Evolutionary conservation across 1,139 yeast species (phyloP), one percentile per base, ranked within the genome.

Genomic region (Taphrina wiesneri): DNA sequence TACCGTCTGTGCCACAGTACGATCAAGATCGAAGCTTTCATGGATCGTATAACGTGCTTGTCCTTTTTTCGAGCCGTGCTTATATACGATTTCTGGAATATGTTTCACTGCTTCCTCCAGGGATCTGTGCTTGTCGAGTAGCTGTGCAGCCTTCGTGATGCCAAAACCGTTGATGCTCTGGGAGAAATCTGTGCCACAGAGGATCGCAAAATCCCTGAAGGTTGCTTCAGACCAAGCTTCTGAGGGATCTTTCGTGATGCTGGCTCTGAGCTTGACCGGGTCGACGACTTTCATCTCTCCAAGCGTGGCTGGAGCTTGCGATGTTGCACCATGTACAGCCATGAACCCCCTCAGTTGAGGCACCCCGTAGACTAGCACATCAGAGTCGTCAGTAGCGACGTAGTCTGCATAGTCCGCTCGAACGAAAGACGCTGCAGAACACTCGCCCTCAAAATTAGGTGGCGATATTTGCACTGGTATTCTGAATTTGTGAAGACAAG

Each of bases 291-390:
- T 43, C 47, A 49, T 41, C 51, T 41, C 41, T n/a, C 51, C 57
- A 4, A 60, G 53, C 21, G 49, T 28, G 26, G 49, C 19, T 2
- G 23, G 15, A 25, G 43, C 36, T 17, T 39, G 32, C 15, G 32
- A 17, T 13, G 32, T 7, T 9, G 19, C 6, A n/a, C 9, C 26
- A 15, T 30, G 45, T n/a, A 63, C 59, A 15, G 56, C 30, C 57
- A 49, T 65, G 49, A 66, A 65, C 43, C 68, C 68, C 15, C 67
- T 46, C 21, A 66, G 36, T 65, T 51, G 61, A 6, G 66, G 61
- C 13, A 57, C 63, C 21, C 67, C 64, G 34, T 63, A 64, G 36
- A 66, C 47, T n/a, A 66, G 56, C 28, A 60, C 64, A 46, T 66
- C 68, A 15, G 67, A 51, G 13, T 66, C 68, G n/a, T 63, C 65